phyloP scores from a whole-genome alignment of 441 rosid genomes.

The Jatropha multifida region DNA sequence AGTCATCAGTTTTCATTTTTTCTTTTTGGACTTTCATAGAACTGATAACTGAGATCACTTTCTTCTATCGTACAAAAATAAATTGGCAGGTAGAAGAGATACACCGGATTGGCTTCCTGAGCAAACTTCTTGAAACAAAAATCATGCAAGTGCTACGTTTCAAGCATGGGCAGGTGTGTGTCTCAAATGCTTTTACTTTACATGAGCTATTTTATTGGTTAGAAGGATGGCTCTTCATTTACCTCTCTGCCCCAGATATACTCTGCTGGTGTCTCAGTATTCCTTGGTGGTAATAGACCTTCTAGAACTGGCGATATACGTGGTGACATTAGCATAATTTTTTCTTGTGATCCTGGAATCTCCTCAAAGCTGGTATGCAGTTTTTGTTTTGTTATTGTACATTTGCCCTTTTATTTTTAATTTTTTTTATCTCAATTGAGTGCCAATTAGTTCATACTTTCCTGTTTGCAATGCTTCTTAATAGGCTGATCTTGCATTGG shows the following conservation, averaged over 20 bases:
- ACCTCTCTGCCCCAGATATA: slow-evolving; percentile 59
- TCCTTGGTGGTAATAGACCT: slow-evolving; percentile 90
- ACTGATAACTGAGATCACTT: slow-evolving; percentile 5
- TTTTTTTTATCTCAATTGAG: background rate
- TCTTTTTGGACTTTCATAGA: slow-evolving; percentile 1
- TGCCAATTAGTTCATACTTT: slow-evolving; percentile 23
- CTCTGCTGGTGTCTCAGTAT: slow-evolving; percentile 87
- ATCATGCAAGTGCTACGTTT: slow-evolving; percentile 89
- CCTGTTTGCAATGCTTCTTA: slow-evolving; percentile 16
- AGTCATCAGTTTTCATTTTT: background rate
- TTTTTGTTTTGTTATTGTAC: slow-evolving; percentile 21
- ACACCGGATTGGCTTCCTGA: slow-evolving; percentile 71
- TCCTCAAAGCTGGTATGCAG: slow-evolving; percentile 69
- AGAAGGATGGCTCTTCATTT: slow-evolving; percentile 26
- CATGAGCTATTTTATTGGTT: slow-evolving; percentile 10
- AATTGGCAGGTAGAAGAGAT: slow-evolving; percentile 77
- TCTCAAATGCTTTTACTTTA: slow-evolving; percentile 18
- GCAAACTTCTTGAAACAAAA: slow-evolving; percentile 90
- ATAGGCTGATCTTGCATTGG: slow-evolving; percentile 78
- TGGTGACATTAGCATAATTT: slow-evolving; percentile 79
- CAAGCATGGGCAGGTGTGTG: slow-evolving; percentile 82
- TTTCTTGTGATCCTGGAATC: slow-evolving; percentile 91
- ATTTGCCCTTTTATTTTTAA: background rate
- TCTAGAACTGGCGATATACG: slow-evolving; percentile 88
- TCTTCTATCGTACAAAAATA: slow-evolving; percentile 20